Evolutionary conservation across 2,329 filamentous ascomycete genomes (phyloP), one percentile per base, ranked within the genome.

Genomic region (Thielaviopsis ethacetica): DNA sequence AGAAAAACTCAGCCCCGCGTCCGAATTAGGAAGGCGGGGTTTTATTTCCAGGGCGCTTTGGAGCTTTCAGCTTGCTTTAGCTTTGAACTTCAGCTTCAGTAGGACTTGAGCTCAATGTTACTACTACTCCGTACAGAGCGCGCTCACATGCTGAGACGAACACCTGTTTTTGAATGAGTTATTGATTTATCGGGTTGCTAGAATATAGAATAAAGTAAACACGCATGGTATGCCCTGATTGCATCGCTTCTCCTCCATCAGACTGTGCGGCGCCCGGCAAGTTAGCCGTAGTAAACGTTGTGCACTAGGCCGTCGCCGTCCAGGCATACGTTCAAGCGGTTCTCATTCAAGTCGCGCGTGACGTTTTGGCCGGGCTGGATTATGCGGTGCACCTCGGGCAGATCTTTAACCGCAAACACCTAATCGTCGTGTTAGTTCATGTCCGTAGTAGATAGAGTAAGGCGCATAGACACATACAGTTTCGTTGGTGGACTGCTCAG

Each of bases 371-470:
- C 79, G 0, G 79, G 79, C 67, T 76, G 65, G 65, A 84, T 77
- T 64, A 85, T 70, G 63, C 81, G 76, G 47, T 74, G 74, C 65
- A 75, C 64, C 67, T 80, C 64, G 7, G 82, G 82, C 19, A 84
- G 74, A 24, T 84, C 80, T 52, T 71, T 72, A 68, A 79, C 82
- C 69, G 76, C 78, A 66, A 84, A 84, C 52, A 72, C 75, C 82
- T 84, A 62, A 34, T 30, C 21, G 34, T 57, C 19, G 10, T 41
- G 19, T 55, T 41, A 38, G 22, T 26, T 49, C 5, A 19, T 24
- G 49, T 30, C 50, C 7, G 27, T 1, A 3, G 5, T 5, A 26
- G 41, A 4, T 4, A 7, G 17, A 52, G 24, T 17, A 22, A 26
- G 50, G 15, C 22, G 38, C n/a, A 27, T 12, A 9, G 15, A 6